phyloP scores from a whole-genome alignment of 768 basidiomycete species.

The Hygrophorus pudorinus region DNA sequence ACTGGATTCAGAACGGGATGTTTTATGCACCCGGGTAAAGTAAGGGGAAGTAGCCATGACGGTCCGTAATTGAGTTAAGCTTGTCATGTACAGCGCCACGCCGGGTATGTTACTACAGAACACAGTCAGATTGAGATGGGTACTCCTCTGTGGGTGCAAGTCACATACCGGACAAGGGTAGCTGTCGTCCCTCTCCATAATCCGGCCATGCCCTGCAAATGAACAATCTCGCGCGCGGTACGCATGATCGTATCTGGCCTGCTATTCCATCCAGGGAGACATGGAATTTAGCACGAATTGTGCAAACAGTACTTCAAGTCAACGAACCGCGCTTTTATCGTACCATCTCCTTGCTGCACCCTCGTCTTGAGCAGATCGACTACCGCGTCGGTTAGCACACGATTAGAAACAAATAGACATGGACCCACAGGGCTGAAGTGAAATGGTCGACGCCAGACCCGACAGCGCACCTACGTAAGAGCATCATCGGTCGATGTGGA shows the following conservation, averaged over 20 bases:
- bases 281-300: not conserved
- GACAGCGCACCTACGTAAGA: conserved; percentile 55
- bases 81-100: conserved; percentile 86
- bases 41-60: conserved; percentile 63
- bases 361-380: conserved; percentile 93
- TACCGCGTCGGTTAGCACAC: conserved; percentile 15
- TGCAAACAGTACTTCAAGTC: not conserved
- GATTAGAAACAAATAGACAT: not conserved
- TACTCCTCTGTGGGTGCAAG: not conserved
- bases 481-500: not conserved
- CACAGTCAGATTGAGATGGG: conserved; percentile 5
- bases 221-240: conserved; percentile 48
- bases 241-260: conserved; percentile 28
- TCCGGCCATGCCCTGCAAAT: conserved; percentile 53
- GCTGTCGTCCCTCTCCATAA: conserved; percentile 87
- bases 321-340: conserved; percentile 26
- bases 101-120: conserved; percentile 77
- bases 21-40: conserved; percentile 37
- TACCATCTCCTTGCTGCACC: conserved; percentile 69
- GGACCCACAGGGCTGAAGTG: conserved; percentile 65
- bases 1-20: conserved; percentile 13
- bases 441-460: conserved; percentile 64
- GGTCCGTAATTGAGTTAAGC: conserved; percentile 72
- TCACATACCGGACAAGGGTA: conserved; percentile 58
- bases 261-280: conserved; percentile 19